Evolutionary conservation across 495 filamentous ascomycete species (phyloP).

Genomic region (Trichoderma asperelloides): DNA sequence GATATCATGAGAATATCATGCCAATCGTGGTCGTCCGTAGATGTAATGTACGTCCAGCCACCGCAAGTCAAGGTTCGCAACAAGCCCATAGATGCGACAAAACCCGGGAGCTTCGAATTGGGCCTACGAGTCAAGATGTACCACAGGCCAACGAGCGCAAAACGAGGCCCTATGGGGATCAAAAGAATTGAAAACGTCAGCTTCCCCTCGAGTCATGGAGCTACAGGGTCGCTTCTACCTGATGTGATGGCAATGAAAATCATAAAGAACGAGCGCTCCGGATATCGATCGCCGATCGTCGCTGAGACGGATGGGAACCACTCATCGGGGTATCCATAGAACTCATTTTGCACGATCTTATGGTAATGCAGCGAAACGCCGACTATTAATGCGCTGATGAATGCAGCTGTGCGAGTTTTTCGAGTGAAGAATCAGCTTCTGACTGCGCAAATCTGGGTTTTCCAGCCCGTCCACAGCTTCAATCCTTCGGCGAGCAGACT

Average conservation of each 20-base stretch:
- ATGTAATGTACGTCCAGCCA: constrained; percentile 98
- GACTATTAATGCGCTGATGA: constrained; percentile 80
- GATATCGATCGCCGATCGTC: constrained; percentile 97
- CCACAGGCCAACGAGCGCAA: constrained; percentile 85
- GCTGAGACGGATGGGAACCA: constrained; percentile 99
- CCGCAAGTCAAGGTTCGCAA: constrained; percentile 91
- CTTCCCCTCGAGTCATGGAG: not conserved
- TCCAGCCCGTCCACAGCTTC: not conserved
- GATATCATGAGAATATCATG: constrained; percentile 99
- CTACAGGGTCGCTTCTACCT: constrained; percentile 34
- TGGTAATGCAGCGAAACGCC: constrained; percentile 82
- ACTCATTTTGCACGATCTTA: constrained; percentile 97
- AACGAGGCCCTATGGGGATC: constrained; percentile 60
- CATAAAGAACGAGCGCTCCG: constrained; percentile 93
- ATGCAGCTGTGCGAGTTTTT: constrained; percentile 52
- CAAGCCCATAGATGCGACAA: constrained; percentile 69
- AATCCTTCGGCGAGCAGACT: constrained; percentile 15
- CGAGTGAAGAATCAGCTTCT: not conserved
- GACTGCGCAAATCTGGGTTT: not conserved
- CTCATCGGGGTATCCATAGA: constrained; percentile 93
- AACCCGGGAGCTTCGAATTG: constrained; percentile 66
- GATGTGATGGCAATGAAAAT: constrained; percentile 95
- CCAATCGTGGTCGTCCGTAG: constrained; percentile 96
- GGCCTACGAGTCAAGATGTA: constrained; percentile 78
- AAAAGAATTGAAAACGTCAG: not conserved